These are phyloP conservation scores for Panicum miliaceum DNA, from an alignment of 176 grass and related monocot species.

Conservation along the genomic window DNA sequence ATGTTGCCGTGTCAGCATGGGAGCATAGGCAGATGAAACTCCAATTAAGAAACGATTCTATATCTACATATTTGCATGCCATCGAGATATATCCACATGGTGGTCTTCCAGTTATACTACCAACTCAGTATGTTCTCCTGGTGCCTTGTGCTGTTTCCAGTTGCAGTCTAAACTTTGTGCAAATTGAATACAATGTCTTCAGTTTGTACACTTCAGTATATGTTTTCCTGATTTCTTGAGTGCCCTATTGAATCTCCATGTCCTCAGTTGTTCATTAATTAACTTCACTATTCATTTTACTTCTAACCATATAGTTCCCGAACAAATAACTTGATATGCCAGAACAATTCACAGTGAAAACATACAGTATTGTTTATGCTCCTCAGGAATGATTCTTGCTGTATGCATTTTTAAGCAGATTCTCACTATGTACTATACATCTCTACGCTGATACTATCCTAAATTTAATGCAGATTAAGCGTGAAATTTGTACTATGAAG, in stretches of 20 bases:
- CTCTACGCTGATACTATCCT: slow-evolving; percentile 34
- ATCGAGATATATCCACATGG: slow-evolving; percentile 37
- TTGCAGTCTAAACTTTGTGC: slow-evolving; percentile 35
- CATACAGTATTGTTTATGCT: slow-evolving; percentile 5
- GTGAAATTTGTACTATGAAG: slow-evolving; percentile 98
- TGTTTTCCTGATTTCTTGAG: neutral
- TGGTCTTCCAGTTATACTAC: slow-evolving; percentile 48
- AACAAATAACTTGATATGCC: neutral
- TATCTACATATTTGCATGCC: slow-evolving; percentile 43
- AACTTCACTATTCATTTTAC: slow-evolving; percentile 15
- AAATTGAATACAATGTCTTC: slow-evolving; percentile 29
- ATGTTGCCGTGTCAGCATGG: slow-evolving; percentile 49
- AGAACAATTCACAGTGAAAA: neutral
- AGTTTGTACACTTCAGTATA: slow-evolving; percentile 14
- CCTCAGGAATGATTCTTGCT: neutral
- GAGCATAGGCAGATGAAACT: slow-evolving; percentile 51
- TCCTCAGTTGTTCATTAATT: neutral
- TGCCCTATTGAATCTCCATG: neutral
- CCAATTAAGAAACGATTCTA: slow-evolving; percentile 49
- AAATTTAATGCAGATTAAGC: slow-evolving; percentile 80
- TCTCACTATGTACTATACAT: neutral
- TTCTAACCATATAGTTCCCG: neutral
- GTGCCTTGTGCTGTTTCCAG: slow-evolving; percentile 39
- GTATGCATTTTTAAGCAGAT: neutral
- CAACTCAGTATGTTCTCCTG: slow-evolving; percentile 44